Evolutionary conservation across 176 grass and related monocot genomes (phyloP).

Genomic region (Hordeum marinum): DNA sequence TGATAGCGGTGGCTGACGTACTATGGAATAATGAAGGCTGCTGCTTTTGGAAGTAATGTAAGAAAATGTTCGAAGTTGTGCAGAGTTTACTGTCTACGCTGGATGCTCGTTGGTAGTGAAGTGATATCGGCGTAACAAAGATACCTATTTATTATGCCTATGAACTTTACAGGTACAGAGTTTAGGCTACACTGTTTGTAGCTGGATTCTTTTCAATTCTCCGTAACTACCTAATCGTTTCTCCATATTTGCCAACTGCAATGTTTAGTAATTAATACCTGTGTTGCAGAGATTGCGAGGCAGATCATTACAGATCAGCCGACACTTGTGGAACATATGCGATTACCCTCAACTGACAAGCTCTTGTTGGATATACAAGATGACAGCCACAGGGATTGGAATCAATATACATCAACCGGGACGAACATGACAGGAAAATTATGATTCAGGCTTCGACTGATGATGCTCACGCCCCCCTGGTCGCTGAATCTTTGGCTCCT

Average conservation of each 20-base stretch:
- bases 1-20: conserved; percentile 39
- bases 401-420: too few relatives aligned
- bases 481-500: too few relatives aligned
- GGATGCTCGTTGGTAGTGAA: not conserved
- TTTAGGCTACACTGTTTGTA: not conserved
- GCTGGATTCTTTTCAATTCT: not conserved
- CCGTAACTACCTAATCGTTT: not conserved
- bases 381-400: too few relatives aligned
- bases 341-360: not conserved
- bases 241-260: not conserved
- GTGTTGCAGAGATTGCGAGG: conserved; percentile 11
- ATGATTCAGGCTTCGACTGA: too few relatives aligned
- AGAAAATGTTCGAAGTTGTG: conserved; percentile 12
- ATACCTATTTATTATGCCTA: not conserved
- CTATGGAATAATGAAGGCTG: not conserved
- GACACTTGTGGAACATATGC: not conserved
- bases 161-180: conserved; percentile 1
- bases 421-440: too few relatives aligned
- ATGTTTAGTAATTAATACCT: not conserved
- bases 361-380: not conserved
- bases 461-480: too few relatives aligned
- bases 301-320: not conserved
- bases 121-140: not conserved
- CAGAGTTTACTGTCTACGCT: not conserved
- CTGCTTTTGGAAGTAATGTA: conserved; percentile 4